phyloP scores from a whole-genome alignment of 2,329 filamentous ascomycete species.

The Clathrospora elynae region DNA sequence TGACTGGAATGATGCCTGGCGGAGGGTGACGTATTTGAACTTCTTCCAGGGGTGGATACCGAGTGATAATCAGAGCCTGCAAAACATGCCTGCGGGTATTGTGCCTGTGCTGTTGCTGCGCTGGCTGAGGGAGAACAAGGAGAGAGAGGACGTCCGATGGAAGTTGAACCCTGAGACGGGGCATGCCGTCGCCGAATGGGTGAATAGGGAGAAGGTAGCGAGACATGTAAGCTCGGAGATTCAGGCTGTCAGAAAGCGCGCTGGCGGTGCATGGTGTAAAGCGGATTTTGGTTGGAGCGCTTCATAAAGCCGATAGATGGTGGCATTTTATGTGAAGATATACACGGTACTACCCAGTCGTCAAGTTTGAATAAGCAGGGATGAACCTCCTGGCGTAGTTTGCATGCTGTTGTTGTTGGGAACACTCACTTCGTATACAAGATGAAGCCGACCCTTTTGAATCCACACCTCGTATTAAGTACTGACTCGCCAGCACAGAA shows the following conservation, averaged over 20 bases:
- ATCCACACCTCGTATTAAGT: too few species aligned
- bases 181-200: slow-evolving; percentile 40
- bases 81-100: slow-evolving; percentile 44
- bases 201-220: slow-evolving; percentile 47
- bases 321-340: too few species aligned
- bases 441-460: too few species aligned
- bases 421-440: too few species aligned
- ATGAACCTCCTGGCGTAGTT: too few species aligned
- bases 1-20: slow-evolving; percentile 52
- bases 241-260: slow-evolving; percentile 30
- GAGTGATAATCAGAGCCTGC: slow-evolving; percentile 31
- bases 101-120: slow-evolving; percentile 43
- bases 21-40: slow-evolving; percentile 51
- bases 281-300: slow-evolving; percentile 47
- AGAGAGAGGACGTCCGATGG: slow-evolving; percentile 24
- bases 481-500: too few species aligned
- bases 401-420: too few species aligned
- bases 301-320: background rate
- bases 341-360: too few species aligned
- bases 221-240: slow-evolving; percentile 42
- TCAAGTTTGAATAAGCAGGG: too few species aligned
- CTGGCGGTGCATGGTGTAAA: slow-evolving; percentile 37
- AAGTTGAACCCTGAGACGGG: slow-evolving; percentile 28
- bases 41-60: slow-evolving; percentile 54
- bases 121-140: slow-evolving; percentile 43